Evolutionary conservation across 441 rosid species (phyloP).

Genomic region (Omphalea diandra): DNA sequence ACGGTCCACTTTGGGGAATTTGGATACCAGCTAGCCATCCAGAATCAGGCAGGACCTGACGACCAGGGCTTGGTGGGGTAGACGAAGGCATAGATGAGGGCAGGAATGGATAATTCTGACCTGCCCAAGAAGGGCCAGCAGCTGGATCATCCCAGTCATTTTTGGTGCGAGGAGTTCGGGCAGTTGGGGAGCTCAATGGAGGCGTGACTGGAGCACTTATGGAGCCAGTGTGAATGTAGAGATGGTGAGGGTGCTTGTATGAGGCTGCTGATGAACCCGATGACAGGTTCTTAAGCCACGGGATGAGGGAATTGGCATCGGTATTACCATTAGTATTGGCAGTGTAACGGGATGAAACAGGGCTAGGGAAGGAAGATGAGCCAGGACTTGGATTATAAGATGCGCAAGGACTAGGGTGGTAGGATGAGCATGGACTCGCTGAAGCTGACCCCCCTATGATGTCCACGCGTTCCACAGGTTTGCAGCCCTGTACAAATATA

Average conservation of each 20-base stretch:
- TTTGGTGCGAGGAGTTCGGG: conserved; percentile 44
- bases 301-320: conserved; percentile 70
- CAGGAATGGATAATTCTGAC: conserved; percentile 27
- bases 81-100: conserved; percentile 61
- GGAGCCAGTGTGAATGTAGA: conserved; percentile 54
- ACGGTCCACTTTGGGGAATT: conserved; percentile 64
- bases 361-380: conserved; percentile 66
- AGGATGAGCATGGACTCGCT: conserved; percentile 65
- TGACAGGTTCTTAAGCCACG: conserved; percentile 84
- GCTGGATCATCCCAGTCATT: conserved; percentile 45
- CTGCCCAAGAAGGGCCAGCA: conserved; percentile 33
- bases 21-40: conserved; percentile 66
- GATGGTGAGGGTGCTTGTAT: conserved; percentile 46
- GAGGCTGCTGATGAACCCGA: conserved; percentile 35
- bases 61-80: conserved; percentile 66
- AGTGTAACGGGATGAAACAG: conserved; percentile 61
- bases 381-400: conserved; percentile 67
- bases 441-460: conserved; percentile 67
- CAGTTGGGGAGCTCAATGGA: conserved; percentile 59
- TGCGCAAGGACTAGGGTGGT: conserved; percentile 68
- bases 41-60: conserved; percentile 48
- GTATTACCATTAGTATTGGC: conserved; percentile 50
- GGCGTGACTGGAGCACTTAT: conserved; percentile 91
- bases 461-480: conserved; percentile 64
- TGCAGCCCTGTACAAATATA: conserved; percentile 66